phyloP scores from a whole-genome alignment of 352 stramenopile genomes.

The Detonula confervacea region DNA sequence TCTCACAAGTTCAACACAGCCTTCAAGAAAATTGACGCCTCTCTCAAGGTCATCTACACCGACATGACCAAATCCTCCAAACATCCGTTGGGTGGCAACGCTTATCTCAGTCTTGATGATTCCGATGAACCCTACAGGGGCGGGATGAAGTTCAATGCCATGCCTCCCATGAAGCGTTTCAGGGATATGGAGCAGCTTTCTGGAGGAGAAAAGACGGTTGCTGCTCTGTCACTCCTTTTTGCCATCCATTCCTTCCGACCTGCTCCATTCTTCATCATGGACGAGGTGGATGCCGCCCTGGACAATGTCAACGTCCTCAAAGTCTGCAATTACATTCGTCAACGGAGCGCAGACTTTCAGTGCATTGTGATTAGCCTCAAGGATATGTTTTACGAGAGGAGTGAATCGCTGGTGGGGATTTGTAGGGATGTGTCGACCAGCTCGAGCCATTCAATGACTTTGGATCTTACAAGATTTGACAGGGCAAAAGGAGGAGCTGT shows the following conservation, averaged over 20 bases:
- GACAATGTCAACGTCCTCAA: constrained; percentile 99
- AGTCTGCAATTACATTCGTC: constrained; percentile 96
- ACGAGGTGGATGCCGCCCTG: constrained; percentile 99
- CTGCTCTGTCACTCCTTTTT: constrained; percentile 98
- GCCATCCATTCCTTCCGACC: constrained; percentile 96
- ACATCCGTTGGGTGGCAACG: constrained; percentile 92
- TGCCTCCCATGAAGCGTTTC: constrained; percentile 99
- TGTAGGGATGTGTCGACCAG: constrained; percentile 80
- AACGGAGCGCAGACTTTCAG: constrained; percentile 92
- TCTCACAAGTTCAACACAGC: constrained; percentile 82
- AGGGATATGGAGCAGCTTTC: constrained; percentile 98
- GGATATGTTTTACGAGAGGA: constrained; percentile 94
- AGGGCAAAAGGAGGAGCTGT: not conserved
- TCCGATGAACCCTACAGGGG: constrained; percentile 95
- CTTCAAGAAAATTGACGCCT: constrained; percentile 94
- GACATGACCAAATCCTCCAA: constrained; percentile 98
- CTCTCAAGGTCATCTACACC: constrained; percentile 86
- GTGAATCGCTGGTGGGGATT: constrained; percentile 82
- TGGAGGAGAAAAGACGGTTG: constrained; percentile 98
- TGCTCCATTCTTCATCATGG: constrained; percentile 98
- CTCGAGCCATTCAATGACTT: constrained; percentile 75
- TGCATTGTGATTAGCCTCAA: constrained; percentile 99
- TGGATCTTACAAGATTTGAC: constrained; percentile 83
- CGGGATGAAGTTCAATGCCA: constrained; percentile 99
- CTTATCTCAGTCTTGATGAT: constrained; percentile 87